Evolutionary conservation across 805 yeast genomes (phyloP).

Genomic region (Pichia sporocuriosa): DNA sequence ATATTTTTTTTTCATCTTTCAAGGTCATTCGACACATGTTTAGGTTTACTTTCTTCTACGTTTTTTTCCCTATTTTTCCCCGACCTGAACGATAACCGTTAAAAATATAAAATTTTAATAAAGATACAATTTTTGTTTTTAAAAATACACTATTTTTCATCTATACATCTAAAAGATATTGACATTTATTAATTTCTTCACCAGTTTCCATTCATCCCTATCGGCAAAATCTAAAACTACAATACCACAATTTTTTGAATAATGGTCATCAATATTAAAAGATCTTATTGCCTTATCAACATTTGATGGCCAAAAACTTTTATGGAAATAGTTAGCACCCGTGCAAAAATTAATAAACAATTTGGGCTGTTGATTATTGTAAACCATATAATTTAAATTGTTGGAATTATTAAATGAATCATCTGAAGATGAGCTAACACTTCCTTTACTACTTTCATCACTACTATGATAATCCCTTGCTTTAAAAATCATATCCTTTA

Average conservation of each 20-base stretch:
- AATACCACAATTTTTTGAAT: constrained; percentile 54
- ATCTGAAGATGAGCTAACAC: neutral
- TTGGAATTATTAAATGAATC: too few species aligned
- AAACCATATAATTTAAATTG: too few species aligned
- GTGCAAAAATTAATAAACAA: constrained; percentile 67
- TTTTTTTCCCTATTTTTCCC: too few species aligned
- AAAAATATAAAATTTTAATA: too few species aligned
- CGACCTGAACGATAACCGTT: too few species aligned
- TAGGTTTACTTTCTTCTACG: too few species aligned
- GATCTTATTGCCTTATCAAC: constrained; percentile 47
- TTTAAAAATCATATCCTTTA: constrained; percentile 46
- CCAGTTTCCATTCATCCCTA: constrained; percentile 51
- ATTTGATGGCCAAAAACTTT: constrained; percentile 66
- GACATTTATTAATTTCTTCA: constrained; percentile 42
- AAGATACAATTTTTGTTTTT: too few species aligned
- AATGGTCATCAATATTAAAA: constrained; percentile 39
- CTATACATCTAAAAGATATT: constrained; percentile 29
- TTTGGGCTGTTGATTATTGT: constrained; percentile 33
- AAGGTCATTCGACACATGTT: too few species aligned
- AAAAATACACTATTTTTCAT: too few species aligned
- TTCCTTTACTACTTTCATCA: neutral
- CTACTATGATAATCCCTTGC: constrained; percentile 36
- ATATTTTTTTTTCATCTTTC: neutral
- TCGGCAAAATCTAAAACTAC: constrained; percentile 66
- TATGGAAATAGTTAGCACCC: constrained; percentile 66